Evolutionary conservation across 1,139 yeast species (phyloP), one percentile per base, ranked within the genome.

Genomic region (Sugiyamaella castrensis): DNA sequence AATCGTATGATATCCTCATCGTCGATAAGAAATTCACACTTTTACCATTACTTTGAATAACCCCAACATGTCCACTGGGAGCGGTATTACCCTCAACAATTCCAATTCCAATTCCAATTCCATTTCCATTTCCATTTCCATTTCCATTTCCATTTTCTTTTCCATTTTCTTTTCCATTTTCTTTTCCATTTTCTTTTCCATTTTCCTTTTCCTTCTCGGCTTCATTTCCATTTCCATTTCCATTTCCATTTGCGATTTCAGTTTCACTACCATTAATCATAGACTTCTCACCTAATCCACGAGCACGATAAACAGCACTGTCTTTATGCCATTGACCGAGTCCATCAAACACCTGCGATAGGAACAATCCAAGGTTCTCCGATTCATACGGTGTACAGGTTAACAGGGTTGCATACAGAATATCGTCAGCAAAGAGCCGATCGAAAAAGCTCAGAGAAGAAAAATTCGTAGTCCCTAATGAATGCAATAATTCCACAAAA

Each of bases 361-460:
- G 77, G 58, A 91, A 89, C 24, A 87, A 67, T 1, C 96, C 96
- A 39, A 88, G 65, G 63, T 87, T 86, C 60, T 89, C 96, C 0
- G 95, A 82, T 63, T 91, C 96, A 7, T 75, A 67, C 1, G 88
- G 77, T 0, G 96, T 86, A 46, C 82, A 77, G 1, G 94, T 81
- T 59, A 80, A 83, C 15, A 89, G 63, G 0, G 87, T 75, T 2
- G 84, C 80, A 52, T 76, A 75, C 27, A 86, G 65, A 12, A 83
- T 68, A 4, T 76, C 71, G 5, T 72, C 71, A 1, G 71, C 66
- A 49, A 88, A 74, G 34, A 88, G 68, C 35, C 67, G 66, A 45
- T 80, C 74, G 46, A 84, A 67, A 1, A 82, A 57, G 1, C 57
- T 58, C 8, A 75, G 48, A 8, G 82, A 58, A 1, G 79, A 72